A percentile compares a stretch with the other conserved stretches of the same genome.
Conservation (phyloP, 768 basidiomycete species). For the Leucocoprinus birnbaumii region DNA sequence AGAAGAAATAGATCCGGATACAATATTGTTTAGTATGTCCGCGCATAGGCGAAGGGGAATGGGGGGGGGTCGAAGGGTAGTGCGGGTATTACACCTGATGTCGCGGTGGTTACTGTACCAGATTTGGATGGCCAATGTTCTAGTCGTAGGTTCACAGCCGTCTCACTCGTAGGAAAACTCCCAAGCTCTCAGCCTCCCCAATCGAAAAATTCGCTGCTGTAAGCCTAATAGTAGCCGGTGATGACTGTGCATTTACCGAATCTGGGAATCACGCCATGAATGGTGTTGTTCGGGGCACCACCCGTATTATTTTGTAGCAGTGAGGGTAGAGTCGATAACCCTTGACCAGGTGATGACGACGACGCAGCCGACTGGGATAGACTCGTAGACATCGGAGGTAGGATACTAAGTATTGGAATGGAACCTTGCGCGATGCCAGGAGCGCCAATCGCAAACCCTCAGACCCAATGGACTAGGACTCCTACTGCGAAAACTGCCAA, state of each 20-base stretch:
- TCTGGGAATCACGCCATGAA: not conserved
- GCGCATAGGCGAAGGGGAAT: conserved; percentile 43
- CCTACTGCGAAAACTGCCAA: conserved; percentile 64
- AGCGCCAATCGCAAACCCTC: conserved; percentile 9
- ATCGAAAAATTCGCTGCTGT: conserved; percentile 35
- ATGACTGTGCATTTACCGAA: conserved; percentile 9
- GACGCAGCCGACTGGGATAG: conserved; percentile 11
- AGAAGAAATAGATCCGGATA: conserved; percentile 81
- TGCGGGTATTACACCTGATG: not conserved
- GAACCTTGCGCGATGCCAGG: conserved; percentile 26
- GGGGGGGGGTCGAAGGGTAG: conserved; percentile 21
- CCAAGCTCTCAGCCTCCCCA: not conserved
- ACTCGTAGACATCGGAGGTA: conserved; percentile 17
- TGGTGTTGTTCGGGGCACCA: no score
- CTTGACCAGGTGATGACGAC: not conserved
- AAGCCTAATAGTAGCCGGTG: conserved; percentile 38
- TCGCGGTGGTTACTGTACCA: not conserved
- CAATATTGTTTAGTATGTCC: conserved; percentile 65
- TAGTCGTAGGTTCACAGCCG: conserved; percentile 8
- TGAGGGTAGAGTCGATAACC: conserved; percentile 9
- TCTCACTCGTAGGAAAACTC: conserved; percentile 13
- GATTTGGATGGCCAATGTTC: no score
- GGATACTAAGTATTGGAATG: conserved; percentile 49
- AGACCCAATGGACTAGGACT: conserved; percentile 60
- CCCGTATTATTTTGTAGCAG: not conserved